Evolutionary conservation across 148 eudicot genomes (phyloP), one percentile per base, ranked within the genome.

Genomic region (Rhododendron henanense): DNA sequence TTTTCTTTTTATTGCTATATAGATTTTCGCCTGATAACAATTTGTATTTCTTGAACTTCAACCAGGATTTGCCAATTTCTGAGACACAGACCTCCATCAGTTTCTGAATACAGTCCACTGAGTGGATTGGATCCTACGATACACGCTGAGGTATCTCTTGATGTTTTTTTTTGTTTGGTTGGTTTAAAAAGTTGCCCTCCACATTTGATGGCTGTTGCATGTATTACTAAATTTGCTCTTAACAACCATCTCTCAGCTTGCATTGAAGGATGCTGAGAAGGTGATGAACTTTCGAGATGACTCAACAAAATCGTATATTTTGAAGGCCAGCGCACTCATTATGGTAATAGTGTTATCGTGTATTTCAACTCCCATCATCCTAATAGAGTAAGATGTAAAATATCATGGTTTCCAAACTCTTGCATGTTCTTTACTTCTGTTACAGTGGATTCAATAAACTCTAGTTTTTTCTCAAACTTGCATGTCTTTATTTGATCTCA

Each of bases 211-310:
- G 25, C 15, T 50, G 31, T 63, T 16, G 71, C 39, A 16, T 25
- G 35, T 19, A 33, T 80, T 41, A 33, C 39, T 84, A 77, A 59
- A 35, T 19, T 59, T 82, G 15, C 35, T 55, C 48, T 88, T 74
- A 44, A 45, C 33, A 71, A 74, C 85, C 28, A n/a, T 84, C 85
- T 82, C 85, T 81, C 94, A 97, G 99, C 98, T 97, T 91, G 98
- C 99, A 69, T 87, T 95, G 23, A 96, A 96, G 90, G 99, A 96
- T 93, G 98, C 97, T 41, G 98, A 96, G 77, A 95, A 95, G 90
- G 92, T 95, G 55, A 91, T 92, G 91, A 88, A 81, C 86, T 39
- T 90, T 65, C 89, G 84, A 80, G 89, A 85, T 85, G 88, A 90
- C 85, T 91, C 91, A 37, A 87, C 86, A 39, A 92, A 87, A 63